Percentiles rank a stretch among this genome's conserved stretches.
These are phyloP conservation scores for Heliocybe sulcata DNA, from an alignment of 1,284 basidiomycete genomes.

Conservation along the genomic window DNA sequence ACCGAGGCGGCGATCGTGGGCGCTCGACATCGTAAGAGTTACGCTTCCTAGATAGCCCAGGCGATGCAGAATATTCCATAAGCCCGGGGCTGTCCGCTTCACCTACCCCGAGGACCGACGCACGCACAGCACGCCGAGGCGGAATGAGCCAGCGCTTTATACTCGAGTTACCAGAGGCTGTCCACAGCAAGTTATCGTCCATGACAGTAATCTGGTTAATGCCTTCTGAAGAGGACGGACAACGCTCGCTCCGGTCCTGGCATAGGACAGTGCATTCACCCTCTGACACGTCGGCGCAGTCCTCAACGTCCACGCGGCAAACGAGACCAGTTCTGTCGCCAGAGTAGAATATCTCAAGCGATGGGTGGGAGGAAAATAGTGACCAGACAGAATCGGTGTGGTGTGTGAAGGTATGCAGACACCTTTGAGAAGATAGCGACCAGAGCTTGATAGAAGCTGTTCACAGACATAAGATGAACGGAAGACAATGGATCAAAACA, in stretches of 20 bases:
- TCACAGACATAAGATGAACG: slow-evolving; percentile 1
- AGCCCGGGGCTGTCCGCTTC: slow-evolving; percentile 17
- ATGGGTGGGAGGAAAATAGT: slow-evolving; percentile 80
- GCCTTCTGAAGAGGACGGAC: slow-evolving; percentile 45
- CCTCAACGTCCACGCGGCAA: slow-evolving; percentile 86
- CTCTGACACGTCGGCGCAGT: slow-evolving; percentile 73
- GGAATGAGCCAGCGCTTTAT: slow-evolving; percentile 79
- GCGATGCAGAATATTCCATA: slow-evolving; percentile 9
- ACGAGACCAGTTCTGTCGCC: slow-evolving; percentile 89
- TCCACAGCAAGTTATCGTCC: slow-evolving; percentile 89
- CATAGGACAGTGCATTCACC: slow-evolving; percentile 87
- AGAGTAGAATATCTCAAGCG: slow-evolving; percentile 91
- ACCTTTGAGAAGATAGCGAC: slow-evolving; percentile 85
- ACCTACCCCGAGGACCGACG: slow-evolving; percentile 20
- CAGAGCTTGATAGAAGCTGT: slow-evolving; percentile 83
- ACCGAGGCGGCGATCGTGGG: slow-evolving; percentile 9
- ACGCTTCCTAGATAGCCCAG: slow-evolving; percentile 13
- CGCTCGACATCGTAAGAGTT: slow-evolving; percentile 14
- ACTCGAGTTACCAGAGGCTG: slow-evolving; percentile 77
- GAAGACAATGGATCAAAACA: neutral
- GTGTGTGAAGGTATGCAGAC: slow-evolving; percentile 93
- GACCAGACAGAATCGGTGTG: slow-evolving; percentile 97
- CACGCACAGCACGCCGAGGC: slow-evolving; percentile 30
- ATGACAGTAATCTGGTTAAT: slow-evolving; percentile 81
- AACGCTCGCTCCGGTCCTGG: slow-evolving; percentile 46